These are phyloP conservation scores for Ustilago cynodontis DNA, from an alignment of 1,284 basidiomycete species.

Conservation along the genomic window DNA sequence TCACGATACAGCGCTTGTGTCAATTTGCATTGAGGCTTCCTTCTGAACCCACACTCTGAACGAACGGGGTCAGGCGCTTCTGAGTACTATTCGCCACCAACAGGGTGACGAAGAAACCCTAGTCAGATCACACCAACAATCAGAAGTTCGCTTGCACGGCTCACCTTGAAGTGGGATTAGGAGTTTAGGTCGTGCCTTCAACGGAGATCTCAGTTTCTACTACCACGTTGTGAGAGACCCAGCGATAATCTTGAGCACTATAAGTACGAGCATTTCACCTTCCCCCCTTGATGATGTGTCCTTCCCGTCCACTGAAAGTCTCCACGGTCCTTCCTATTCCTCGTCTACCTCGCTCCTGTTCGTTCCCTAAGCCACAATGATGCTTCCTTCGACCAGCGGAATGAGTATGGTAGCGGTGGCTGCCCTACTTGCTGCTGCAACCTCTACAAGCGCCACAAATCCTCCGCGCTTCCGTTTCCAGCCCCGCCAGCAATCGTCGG, in stretches of 20 bases:
- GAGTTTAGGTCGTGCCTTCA: no score
- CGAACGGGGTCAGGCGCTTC: no score
- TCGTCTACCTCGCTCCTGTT: neutral
- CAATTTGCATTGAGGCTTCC: no score
- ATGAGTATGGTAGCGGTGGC: constrained; percentile 9
- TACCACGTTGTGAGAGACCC: no score
- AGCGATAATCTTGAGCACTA: neutral
- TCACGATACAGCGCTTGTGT: no score
- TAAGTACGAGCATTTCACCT: neutral
- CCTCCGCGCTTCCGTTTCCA: constrained; percentile 4
- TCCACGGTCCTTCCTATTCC: neutral
- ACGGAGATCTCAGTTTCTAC: no score
- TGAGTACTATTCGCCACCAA: no score
- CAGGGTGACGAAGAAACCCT: no score
- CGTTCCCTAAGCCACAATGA: constrained; percentile 8
- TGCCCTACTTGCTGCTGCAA: constrained; percentile 12
- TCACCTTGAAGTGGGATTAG: no score
- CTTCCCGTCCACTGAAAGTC: neutral
- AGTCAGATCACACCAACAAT: no score
- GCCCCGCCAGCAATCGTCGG: constrained; percentile 10
- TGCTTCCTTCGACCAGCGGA: constrained; percentile 3
- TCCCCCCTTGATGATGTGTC: neutral
- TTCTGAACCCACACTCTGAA: no score
- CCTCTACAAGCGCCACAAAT: constrained; percentile 1
- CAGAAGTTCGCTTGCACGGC: no score